A percentile compares a stretch with the other conserved stretches of the same genome.
phyloP scores from a whole-genome alignment of 805 yeast genomes.

The Sugiyamaella marilandica region DNA sequence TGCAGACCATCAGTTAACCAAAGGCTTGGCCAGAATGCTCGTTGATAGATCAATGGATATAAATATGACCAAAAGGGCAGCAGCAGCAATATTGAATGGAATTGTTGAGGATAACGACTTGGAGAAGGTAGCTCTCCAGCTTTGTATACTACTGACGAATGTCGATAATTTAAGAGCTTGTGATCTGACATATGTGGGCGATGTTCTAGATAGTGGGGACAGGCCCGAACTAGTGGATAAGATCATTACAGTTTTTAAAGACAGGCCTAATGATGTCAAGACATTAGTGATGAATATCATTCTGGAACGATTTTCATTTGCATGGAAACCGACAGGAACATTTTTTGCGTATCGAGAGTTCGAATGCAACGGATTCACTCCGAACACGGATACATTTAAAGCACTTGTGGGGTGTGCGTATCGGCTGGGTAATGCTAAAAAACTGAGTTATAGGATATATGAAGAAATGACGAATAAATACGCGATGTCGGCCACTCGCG shows the following conservation, averaged over 20 bases:
- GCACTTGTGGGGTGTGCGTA: slow-evolving; percentile 19
- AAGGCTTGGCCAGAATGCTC: neutral
- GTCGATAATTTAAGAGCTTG: neutral
- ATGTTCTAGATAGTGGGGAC: neutral
- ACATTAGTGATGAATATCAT: slow-evolving; percentile 12
- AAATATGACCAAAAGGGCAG: neutral
- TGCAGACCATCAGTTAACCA: neutral
- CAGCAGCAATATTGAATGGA: neutral
- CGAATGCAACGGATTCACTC: slow-evolving; percentile 7
- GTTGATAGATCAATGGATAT: neutral
- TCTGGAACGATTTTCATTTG: slow-evolving; percentile 2
- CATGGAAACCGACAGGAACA: slow-evolving; percentile 7
- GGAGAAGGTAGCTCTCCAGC: neutral
- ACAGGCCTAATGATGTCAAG: neutral
- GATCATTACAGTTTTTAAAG: neutral
- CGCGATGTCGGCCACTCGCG: slow-evolving; percentile 18
- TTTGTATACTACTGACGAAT: neutral
- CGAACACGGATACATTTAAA: slow-evolving; percentile 17
- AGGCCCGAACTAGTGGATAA: neutral
- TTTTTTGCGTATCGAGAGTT: slow-evolving; percentile 10
- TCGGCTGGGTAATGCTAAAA: slow-evolving; percentile 30
- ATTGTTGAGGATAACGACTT: neutral
- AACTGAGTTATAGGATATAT: slow-evolving; percentile 25
- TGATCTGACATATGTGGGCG: neutral
- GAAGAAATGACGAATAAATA: slow-evolving; percentile 15